Evolutionary conservation across 2,329 filamentous ascomycete genomes (phyloP), one percentile per base, ranked within the genome.

Genomic region (Aspergillus unguis): DNA sequence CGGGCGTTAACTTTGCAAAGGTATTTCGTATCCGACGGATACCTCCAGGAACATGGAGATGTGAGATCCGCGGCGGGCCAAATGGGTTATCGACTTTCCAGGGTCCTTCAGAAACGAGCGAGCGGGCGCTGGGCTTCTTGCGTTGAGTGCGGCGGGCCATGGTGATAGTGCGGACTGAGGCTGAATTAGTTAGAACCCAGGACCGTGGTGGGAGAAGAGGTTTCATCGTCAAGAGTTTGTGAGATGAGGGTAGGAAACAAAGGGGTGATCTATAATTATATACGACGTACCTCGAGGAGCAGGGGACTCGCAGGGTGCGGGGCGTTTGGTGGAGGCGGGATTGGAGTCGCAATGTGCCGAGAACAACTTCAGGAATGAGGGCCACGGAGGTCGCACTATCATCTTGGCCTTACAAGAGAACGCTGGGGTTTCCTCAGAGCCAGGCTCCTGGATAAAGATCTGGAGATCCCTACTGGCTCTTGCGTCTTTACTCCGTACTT

Each of bases 21-120:
- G 69, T 68, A 38, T 68, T 61, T 37, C 68, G 70, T 29, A 73
- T 56, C n/a, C 66, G 67, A 41, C 60, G 59, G 27, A 72, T 72
- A 23, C 67, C 63, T 5, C 57, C 63, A 6, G 56, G 57, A 23
- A 59, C 60, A 6, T 65, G 59, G 32, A 66, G 62, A 6, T 67
- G 62, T 11, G 62, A 55, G 17, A 65, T 57, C 8, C 59, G 59
- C 48, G 68, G 66, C 5, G 67, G 65, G 11, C 65, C 65, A 41
- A 69, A 71, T 2, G 67, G 66, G 6, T 55, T 60, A 37, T 70
- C 66, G 47, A 63, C 63, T 35, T 60, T 64, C 66, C 65, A 69
- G 33, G 65, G 62, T 27, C 54, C 57, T 28, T 67, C 64, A 2
- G 66, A 66, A 31, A 53, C 51, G 42, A 62, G 45, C 43, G 65